Evolutionary conservation across 208 protist species (phyloP).

Genomic region (Trypanosoma avium): DNA sequence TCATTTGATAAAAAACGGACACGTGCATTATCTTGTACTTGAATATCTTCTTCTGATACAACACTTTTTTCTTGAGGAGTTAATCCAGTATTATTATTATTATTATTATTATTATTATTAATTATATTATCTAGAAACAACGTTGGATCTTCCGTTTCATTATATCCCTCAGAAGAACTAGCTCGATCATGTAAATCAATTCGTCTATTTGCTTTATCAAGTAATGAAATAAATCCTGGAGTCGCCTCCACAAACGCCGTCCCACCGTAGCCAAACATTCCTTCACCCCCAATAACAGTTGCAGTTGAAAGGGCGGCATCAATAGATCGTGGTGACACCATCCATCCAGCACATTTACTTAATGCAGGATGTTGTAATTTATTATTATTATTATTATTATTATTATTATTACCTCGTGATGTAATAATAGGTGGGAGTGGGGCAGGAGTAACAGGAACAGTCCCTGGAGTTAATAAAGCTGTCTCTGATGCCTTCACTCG

Average conservation of each 20-base stretch:
- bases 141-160: background rate
- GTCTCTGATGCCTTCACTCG: conserved; percentile 76
- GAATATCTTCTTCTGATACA: background rate
- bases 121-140: background rate
- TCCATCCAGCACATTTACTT: conserved; percentile 22
- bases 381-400: background rate
- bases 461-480: conserved; percentile 30
- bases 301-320: conserved; percentile 17
- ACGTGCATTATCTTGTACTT: background rate
- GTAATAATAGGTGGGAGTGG: conserved; percentile 14
- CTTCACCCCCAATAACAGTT: conserved; percentile 1
- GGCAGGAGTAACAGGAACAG: conserved; percentile 12
- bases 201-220: conserved; percentile 18
- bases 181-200: background rate
- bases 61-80: background rate
- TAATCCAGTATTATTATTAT: background rate
- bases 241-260: conserved; percentile 22
- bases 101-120: no score
- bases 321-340: conserved; percentile 17
- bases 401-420: background rate
- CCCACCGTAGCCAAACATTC: conserved; percentile 31
- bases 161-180: background rate
- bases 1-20: background rate
- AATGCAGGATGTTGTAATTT: conserved; percentile 12
- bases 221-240: conserved; percentile 20